Base-by-base conservation (phyloP, 192 early-diverging fungal genomes). In the Dissophora ornata region DNA sequence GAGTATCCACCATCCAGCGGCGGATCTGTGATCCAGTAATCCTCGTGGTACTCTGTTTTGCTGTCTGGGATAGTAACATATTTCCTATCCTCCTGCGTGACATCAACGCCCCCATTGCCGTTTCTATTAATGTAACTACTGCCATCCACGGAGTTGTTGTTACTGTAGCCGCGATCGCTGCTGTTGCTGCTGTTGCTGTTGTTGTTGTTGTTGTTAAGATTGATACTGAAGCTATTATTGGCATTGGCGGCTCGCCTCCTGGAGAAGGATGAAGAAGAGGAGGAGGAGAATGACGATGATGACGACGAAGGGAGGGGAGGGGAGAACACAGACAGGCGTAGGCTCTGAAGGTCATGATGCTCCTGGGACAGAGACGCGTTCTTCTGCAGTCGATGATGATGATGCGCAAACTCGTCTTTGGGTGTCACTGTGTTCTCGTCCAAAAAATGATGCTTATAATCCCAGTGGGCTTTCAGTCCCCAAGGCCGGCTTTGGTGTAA, bases 11-110 rank as follows among this genome's bases (percentile, higher is more conserved):
- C 64, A 48, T 61, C 63, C 61, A 68, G 51, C 61, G 68, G 34
- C 48, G 53, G 62, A 74, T 68, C 32, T 47, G 57, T 54, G 67
- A 52, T 81, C 69, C 71, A 83, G 60, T 65, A 71, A 32, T 73
- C 69, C 19, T 68, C 50, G 36, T 66, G 78, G 18, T 73, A 60
- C 22, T 63, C 69, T 11, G 25, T 26, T 38, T 30, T 56, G 9
- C 21, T 47, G 52, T 62, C 52, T 7, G 50, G 51, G 12, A 56
- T 62, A 45, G 53, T 30, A 18, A 48, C 52, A 24, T 55, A 52
- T 25, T 61, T 46, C 34, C 32, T 22, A 16, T 44, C 12, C 2
- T 45, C 54, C 24, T 32, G n/a, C 0, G 24, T 21, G 5, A 28
- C 48, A 26, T 25, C n/a, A 2, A 15, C 51, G 28, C 46, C 50